phyloP scores from a whole-genome alignment of 1,284 basidiomycete genomes.

The Entoloma clypeatum region DNA sequence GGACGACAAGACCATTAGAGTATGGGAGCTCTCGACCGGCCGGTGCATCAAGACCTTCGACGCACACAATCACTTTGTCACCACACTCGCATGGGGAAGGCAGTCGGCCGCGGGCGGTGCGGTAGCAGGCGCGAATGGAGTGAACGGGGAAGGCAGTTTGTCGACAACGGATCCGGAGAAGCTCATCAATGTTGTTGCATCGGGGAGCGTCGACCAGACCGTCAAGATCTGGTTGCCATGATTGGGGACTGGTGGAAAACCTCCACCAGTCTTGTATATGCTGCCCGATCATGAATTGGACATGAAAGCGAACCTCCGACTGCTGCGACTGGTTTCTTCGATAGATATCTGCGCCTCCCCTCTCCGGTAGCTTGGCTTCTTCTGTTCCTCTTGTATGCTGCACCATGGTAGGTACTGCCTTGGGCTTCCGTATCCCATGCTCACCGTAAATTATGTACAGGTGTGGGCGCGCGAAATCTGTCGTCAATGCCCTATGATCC shows the following conservation, averaged over 20 bases:
- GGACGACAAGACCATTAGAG: conserved; percentile 87
- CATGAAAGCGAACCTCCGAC: too few relatives aligned
- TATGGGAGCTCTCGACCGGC: conserved; percentile 84
- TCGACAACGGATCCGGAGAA: conserved; percentile 44
- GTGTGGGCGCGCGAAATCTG: conserved; percentile 4
- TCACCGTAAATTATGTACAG: conserved; percentile 5
- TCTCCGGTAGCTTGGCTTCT: conserved; percentile 13
- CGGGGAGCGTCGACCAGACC: conserved; percentile 76
- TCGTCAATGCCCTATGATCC: conserved; percentile 14
- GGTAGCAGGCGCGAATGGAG: conserved; percentile 24
- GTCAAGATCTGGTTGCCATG: conserved; percentile 61
- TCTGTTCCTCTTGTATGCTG: conserved; percentile 14
- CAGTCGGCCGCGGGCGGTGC: conserved; percentile 36
- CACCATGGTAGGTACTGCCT: conserved; percentile 15
- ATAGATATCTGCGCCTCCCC: conserved; percentile 11
- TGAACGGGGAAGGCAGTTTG: conserved; percentile 35
- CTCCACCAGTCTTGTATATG: too few relatives aligned
- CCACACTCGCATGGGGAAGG: conserved; percentile 79
- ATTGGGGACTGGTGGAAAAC: too few relatives aligned
- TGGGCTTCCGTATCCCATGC: neutral
- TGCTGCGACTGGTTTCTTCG: conserved; percentile 2
- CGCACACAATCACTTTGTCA: conserved; percentile 84
- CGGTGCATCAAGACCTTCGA: conserved; percentile 82
- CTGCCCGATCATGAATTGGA: too few relatives aligned
- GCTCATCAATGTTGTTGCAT: conserved; percentile 76